These are phyloP conservation scores for Golubevia pallescens DNA, from an alignment of 1,284 basidiomycete genomes.

Conservation along the genomic window DNA sequence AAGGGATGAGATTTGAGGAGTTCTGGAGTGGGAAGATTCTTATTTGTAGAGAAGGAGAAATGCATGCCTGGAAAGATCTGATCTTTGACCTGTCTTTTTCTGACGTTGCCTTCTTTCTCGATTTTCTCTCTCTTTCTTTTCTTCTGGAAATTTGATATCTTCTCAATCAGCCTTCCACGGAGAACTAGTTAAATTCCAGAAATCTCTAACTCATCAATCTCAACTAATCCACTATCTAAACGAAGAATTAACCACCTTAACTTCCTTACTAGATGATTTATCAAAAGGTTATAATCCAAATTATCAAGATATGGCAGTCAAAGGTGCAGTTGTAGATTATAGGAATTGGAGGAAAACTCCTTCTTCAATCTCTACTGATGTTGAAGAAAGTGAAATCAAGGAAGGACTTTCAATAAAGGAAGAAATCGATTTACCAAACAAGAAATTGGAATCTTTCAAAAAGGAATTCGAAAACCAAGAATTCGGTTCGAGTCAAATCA, in stretches of 20 bases:
- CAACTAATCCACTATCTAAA: slow-evolving; percentile 27
- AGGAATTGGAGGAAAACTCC: slow-evolving; percentile 30
- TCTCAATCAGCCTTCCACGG: slow-evolving; percentile 30
- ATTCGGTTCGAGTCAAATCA: neutral
- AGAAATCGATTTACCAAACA: no score
- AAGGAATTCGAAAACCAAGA: neutral
- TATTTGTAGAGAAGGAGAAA: neutral
- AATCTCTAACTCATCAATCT: slow-evolving; percentile 22
- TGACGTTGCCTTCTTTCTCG: neutral
- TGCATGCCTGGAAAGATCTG: no score
- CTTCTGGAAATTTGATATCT: no score
- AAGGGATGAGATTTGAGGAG: neutral
- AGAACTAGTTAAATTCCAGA: slow-evolving; percentile 30
- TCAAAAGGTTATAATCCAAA: slow-evolving; percentile 54
- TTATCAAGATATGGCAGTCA: slow-evolving; percentile 61
- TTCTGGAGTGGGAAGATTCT: neutral
- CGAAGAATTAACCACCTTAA: slow-evolving; percentile 31
- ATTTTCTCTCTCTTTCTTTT: neutral
- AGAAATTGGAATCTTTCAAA: neutral
- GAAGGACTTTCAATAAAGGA: neutral
- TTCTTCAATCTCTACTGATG: neutral
- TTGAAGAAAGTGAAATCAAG: slow-evolving; percentile 2
- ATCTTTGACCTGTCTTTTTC: no score
- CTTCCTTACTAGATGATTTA: slow-evolving; percentile 43
- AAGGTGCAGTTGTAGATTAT: slow-evolving; percentile 56